A percentile compares a stretch with the other conserved stretches of the same genome.
Evolutionary conservation across 2,329 filamentous ascomycete species (phyloP).

Genomic region (Sphaerulina musiva): DNA sequence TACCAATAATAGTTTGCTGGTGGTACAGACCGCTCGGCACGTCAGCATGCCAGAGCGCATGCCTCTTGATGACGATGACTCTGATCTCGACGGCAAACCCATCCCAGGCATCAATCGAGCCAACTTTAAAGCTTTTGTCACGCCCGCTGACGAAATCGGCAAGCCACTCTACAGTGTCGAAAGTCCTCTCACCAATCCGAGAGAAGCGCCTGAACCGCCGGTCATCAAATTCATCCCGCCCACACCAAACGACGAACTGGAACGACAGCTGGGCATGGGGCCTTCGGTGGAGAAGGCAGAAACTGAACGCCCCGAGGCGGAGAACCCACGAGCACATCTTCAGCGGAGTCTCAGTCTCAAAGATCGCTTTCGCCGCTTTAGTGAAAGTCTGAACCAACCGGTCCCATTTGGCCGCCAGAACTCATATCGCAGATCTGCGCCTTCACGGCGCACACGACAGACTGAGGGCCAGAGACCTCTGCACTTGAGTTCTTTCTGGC

Average conservation of each 20-base stretch:
- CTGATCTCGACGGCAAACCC: constrained; percentile 3
- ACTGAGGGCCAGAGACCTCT: constrained; percentile 22
- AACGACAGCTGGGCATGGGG: constrained; percentile 34
- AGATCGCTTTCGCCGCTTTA: constrained; percentile 42
- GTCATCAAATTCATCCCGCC: constrained; percentile 51
- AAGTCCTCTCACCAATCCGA: constrained; percentile 54
- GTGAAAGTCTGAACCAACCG: constrained; percentile 40
- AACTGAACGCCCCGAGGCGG: not conserved
- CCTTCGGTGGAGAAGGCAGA: constrained; percentile 1
- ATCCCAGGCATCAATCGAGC: constrained; percentile 6
- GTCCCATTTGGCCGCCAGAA: constrained; percentile 32
- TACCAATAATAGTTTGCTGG: constrained; percentile 56
- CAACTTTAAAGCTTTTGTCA: constrained; percentile 17
- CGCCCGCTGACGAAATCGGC: constrained; percentile 12
- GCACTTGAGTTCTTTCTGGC: constrained; percentile 56
- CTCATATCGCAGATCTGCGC: constrained; percentile 18
- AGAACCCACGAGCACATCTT: constrained; percentile 6
- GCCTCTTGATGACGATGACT: constrained; percentile 6
- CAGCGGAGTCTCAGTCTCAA: constrained; percentile 37
- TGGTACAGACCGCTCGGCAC: constrained; percentile 49
- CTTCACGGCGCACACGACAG: constrained; percentile 20
- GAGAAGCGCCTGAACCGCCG: constrained; percentile 52
- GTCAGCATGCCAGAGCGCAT: constrained; percentile 1
- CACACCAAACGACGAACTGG: constrained; percentile 44
- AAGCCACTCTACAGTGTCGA: constrained; percentile 36